Evolutionary conservation across 768 basidiomycete species (phyloP).

Genomic region (Mycena crocata): DNA sequence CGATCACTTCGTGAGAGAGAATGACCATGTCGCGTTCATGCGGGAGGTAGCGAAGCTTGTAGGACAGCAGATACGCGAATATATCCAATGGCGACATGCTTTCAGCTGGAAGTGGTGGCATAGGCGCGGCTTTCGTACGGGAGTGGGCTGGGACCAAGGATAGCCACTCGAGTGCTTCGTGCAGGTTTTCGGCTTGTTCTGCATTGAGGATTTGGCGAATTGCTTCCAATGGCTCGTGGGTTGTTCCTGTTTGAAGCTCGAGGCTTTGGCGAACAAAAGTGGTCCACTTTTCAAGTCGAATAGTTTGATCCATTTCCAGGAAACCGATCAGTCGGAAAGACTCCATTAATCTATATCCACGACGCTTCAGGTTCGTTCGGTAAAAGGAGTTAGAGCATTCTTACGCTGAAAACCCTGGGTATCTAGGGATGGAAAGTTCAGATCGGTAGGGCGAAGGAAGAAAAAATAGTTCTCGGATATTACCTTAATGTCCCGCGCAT

Average conservation of each 20-base stretch:
- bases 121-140: slow-evolving; percentile 22
- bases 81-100: slow-evolving; percentile 73
- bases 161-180: slow-evolving; percentile 66
- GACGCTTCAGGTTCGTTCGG: too few species aligned
- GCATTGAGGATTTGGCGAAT: slow-evolving; percentile 11
- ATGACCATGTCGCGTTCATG: slow-evolving; percentile 90
- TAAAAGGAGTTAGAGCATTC: too few species aligned
- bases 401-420: slow-evolving; percentile 89
- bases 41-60: slow-evolving; percentile 74
- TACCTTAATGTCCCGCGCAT: slow-evolving; percentile 89
- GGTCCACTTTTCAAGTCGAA: slow-evolving; percentile 55
- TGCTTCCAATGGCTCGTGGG: slow-evolving; percentile 27
- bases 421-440: slow-evolving; percentile 55
- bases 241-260: slow-evolving; percentile 31
- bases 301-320: slow-evolving; percentile 56
- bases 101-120: slow-evolving; percentile 58
- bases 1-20: slow-evolving; percentile 85
- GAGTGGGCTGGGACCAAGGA: slow-evolving; percentile 38
- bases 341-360: slow-evolving; percentile 76
- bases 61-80: slow-evolving; percentile 77
- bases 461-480: not conserved
- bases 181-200: slow-evolving; percentile 40
- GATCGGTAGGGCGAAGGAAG: not conserved
- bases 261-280: slow-evolving; percentile 47
- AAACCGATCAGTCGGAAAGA: slow-evolving; percentile 79